A percentile compares a stretch with the other conserved stretches of the same genome.
These are phyloP conservation scores for Bretziella fagacearum DNA, from an alignment of 2,329 filamentous ascomycete species.

Conservation along the genomic window DNA sequence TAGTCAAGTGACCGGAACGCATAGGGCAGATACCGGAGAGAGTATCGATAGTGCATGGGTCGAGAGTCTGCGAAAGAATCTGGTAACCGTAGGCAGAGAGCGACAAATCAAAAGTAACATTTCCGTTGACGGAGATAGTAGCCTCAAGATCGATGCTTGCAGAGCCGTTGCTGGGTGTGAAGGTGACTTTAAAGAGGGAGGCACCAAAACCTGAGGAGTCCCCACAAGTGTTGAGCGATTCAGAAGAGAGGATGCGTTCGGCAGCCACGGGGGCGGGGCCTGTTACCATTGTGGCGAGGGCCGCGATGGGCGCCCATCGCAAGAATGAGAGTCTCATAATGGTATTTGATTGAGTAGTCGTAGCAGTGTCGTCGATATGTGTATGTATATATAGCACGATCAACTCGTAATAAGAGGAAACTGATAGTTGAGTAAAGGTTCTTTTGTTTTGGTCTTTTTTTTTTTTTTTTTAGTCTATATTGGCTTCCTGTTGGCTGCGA, in stretches of 20 bases:
- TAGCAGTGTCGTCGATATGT: not conserved
- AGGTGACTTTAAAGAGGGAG: constrained; percentile 71
- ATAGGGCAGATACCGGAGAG: constrained; percentile 76
- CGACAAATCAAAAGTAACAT: constrained; percentile 59
- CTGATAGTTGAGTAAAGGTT: too few relatives aligned
- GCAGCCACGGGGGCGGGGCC: constrained; percentile 30
- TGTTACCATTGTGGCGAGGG: constrained; percentile 10
- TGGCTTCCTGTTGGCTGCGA: not conserved
- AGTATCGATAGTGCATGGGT: constrained; percentile 52
- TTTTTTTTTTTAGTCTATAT: not conserved
- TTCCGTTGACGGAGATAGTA: constrained; percentile 66
- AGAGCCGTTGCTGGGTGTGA: constrained; percentile 58
- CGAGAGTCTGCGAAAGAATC: constrained; percentile 47
- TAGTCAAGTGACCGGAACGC: constrained; percentile 55
- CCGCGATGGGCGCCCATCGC: constrained; percentile 25
- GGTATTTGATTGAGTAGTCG: too few relatives aligned
- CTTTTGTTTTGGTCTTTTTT: too few relatives aligned
- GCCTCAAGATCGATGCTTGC: constrained; percentile 61
- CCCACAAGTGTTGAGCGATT: constrained; percentile 72
- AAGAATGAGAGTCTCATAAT: constrained; percentile 30
- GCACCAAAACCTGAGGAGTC: constrained; percentile 72
- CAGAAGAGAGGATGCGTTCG: constrained; percentile 56
- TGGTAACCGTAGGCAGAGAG: constrained; percentile 71
- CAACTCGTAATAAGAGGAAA: constrained; percentile 1
- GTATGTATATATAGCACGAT: not conserved